phyloP scores from a whole-genome alignment of 169 alveolate species.

The Toxoplasma gondii region DNA sequence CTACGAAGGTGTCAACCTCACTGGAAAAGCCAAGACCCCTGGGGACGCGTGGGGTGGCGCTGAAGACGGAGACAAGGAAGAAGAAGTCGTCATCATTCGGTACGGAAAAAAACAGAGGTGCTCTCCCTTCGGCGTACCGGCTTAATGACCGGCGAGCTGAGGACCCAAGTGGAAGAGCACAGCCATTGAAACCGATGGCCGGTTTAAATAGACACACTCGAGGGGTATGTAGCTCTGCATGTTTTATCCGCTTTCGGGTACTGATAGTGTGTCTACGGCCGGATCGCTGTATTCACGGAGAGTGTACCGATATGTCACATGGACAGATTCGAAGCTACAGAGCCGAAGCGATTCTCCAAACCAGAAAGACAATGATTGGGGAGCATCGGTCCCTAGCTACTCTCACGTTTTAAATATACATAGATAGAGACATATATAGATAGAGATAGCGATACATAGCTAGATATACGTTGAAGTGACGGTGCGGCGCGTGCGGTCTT shows the following conservation, averaged over 20 bases:
- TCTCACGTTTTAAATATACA: too few species aligned
- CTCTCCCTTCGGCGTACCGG: neutral
- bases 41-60: slow-evolving; percentile 90
- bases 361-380: neutral
- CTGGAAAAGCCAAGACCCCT: slow-evolving; percentile 84
- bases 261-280: too few species aligned
- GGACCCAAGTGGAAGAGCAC: too few species aligned
- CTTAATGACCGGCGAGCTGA: neutral
- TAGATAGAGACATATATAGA: too few species aligned
- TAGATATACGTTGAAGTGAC: neutral
- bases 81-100: slow-evolving; percentile 55
- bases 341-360: neutral
- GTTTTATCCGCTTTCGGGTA: too few species aligned
- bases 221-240: too few species aligned
- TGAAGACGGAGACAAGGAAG: slow-evolving; percentile 80
- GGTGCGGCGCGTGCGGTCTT: too few species aligned
- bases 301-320: neutral
- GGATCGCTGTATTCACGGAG: too few species aligned
- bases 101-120: neutral
- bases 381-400: neutral
- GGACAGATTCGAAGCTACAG: neutral
- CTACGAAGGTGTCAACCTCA: slow-evolving; percentile 78
- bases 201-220: too few species aligned
- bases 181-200: too few species aligned
- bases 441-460: neutral